Evolutionary conservation across 176 grass and related monocot species (phyloP).

Genomic region (Metroxylon sagu): DNA sequence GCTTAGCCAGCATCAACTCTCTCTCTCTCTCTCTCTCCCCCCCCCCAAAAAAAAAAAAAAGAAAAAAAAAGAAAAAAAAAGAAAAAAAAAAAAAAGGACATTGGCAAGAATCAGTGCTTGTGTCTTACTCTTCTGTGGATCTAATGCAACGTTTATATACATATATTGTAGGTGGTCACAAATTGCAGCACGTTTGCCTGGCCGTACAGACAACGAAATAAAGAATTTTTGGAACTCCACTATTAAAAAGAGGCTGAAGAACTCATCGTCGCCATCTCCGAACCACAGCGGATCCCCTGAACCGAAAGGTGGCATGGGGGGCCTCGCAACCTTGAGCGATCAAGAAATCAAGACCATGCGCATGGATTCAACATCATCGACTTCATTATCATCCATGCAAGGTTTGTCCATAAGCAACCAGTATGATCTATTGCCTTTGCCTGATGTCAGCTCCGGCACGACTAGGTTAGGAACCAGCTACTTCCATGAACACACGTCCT

Average conservation of each 20-base stretch:
- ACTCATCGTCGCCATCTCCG: constrained; percentile 25
- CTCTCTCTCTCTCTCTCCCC: too few relatives aligned
- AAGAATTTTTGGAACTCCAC: constrained; percentile 99
- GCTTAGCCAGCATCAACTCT: too few relatives aligned
- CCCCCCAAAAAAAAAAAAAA: too few relatives aligned
- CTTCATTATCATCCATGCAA: constrained; percentile 47
- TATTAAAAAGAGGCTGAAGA: constrained; percentile 93
- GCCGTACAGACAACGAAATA: constrained; percentile 96
- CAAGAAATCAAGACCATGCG: constrained; percentile 25
- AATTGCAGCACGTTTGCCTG: constrained; percentile 79
- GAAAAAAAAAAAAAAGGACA: too few relatives aligned
- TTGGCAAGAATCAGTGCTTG: too few relatives aligned
- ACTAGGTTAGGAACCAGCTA: constrained; percentile 8
- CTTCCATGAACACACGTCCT: constrained; percentile 30
- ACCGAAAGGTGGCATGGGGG: constrained; percentile 25
- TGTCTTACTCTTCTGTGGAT: too few relatives aligned
- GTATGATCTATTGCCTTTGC: constrained; percentile 61
- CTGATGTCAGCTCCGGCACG: constrained; percentile 24
- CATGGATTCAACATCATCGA: constrained; percentile 51
- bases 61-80: too few relatives aligned
- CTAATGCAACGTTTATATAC: too few relatives aligned
- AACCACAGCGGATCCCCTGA: constrained; percentile 36
- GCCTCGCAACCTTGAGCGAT: constrained; percentile 30
- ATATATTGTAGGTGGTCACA: constrained; percentile 66
- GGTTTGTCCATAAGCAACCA: constrained; percentile 12